Conservation (phyloP, 2,329 filamentous ascomycete genomes). For the Aspergillus sergii region DNA sequence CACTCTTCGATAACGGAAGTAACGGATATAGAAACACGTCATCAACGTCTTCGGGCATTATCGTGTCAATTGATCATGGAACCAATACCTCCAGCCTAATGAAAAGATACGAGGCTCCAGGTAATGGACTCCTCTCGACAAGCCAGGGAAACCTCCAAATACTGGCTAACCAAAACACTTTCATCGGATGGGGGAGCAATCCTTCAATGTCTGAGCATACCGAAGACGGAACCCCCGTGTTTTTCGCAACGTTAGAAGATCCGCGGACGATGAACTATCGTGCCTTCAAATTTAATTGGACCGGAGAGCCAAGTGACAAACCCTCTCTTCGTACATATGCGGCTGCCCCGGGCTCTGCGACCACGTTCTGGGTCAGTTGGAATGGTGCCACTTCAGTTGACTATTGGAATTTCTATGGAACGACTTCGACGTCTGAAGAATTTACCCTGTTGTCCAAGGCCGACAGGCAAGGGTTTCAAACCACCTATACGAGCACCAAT, state of each 20-base stretch:
- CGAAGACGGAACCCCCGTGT: slow-evolving; percentile 39
- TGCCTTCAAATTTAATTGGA: slow-evolving; percentile 46
- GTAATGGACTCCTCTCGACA: slow-evolving; percentile 32
- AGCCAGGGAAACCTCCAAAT: slow-evolving; percentile 45
- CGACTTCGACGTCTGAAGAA: slow-evolving; percentile 31
- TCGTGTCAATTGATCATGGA: slow-evolving; percentile 41
- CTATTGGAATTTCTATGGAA: slow-evolving; percentile 39
- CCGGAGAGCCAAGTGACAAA: slow-evolving; percentile 41
- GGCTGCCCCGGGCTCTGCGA: slow-evolving; percentile 27
- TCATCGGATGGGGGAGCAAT: slow-evolving; percentile 48
- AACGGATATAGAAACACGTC: slow-evolving; percentile 45
- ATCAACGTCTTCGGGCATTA: slow-evolving; percentile 41
- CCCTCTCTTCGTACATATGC: slow-evolving; percentile 44
- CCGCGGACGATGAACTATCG: slow-evolving; percentile 45
- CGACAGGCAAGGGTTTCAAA: slow-evolving; percentile 43
- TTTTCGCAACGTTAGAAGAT: slow-evolving; percentile 39
- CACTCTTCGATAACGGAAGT: slow-evolving; percentile 46
- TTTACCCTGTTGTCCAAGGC: slow-evolving; percentile 32
- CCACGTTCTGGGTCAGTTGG: slow-evolving; percentile 44
- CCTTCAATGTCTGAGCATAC: slow-evolving; percentile 43
- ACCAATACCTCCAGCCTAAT: slow-evolving; percentile 38
- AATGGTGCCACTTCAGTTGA: slow-evolving; percentile 44
- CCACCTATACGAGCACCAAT: slow-evolving; percentile 32
- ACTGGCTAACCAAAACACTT: slow-evolving; percentile 39
- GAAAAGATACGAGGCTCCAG: slow-evolving; percentile 33